A percentile compares a stretch with the other conserved stretches of the same genome.
phyloP scores from a whole-genome alignment of 495 filamentous ascomycete species.

The Pyronema domesticum region DNA sequence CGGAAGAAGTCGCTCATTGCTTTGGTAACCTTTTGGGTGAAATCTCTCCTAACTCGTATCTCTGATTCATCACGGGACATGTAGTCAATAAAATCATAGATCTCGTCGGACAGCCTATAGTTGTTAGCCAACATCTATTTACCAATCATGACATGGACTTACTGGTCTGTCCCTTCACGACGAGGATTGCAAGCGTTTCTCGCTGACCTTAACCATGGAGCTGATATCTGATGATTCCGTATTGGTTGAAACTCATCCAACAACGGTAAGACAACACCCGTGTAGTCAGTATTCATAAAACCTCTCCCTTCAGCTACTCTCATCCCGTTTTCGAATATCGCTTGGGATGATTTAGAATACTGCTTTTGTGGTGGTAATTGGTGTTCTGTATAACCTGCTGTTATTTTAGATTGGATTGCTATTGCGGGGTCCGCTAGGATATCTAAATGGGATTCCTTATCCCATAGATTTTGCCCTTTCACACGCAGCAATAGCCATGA shows the following conservation, averaged over 20 bases:
- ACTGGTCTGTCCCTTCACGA: background rate
- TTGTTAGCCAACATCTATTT: background rate
- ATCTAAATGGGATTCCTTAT: background rate
- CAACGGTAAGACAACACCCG: conserved; percentile 2
- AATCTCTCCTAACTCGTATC: background rate
- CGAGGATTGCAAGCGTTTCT: background rate
- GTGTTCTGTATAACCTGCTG: background rate
- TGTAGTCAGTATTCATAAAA: conserved; percentile 3
- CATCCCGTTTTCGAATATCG: conserved; percentile 4
- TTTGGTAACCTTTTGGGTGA: background rate
- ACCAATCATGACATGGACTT: background rate
- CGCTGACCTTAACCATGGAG: background rate
- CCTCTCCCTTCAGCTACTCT: background rate
- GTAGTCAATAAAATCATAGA: conserved; percentile 3
- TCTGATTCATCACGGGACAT: background rate
- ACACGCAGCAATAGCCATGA: background rate
- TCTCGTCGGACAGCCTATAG: background rate
- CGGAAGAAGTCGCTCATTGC: background rate
- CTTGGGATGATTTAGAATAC: background rate
- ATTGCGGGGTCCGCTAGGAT: background rate
- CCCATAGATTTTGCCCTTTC: conserved; percentile 1
- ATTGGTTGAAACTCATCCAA: background rate
- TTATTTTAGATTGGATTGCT: background rate
- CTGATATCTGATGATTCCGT: background rate
- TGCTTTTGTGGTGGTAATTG: background rate